phyloP scores from a whole-genome alignment of 1,139 yeast species.

The Sugiyamaella grinbergsii region DNA sequence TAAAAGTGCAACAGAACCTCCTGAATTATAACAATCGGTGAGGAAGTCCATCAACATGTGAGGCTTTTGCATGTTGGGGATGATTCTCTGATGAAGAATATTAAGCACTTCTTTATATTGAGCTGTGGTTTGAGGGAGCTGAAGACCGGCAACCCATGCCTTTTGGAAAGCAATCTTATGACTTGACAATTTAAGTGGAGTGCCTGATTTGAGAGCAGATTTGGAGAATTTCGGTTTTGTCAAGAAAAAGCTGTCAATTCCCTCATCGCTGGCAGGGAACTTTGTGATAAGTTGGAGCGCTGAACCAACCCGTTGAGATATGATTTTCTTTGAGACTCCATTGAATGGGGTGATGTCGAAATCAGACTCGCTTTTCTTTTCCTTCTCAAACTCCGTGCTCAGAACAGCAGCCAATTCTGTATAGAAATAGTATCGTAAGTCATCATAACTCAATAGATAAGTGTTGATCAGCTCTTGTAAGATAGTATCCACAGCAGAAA shows the following conservation, averaged over 20 bases:
- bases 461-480: conserved; percentile 61
- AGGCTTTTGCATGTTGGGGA: conserved; percentile 80
- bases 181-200: conserved; percentile 49
- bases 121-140: conserved; percentile 47
- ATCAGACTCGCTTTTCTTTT: background rate
- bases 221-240: conserved; percentile 46
- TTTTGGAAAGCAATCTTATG: conserved; percentile 72
- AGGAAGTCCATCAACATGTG: conserved; percentile 88
- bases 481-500: conserved; percentile 48
- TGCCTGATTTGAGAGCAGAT: conserved; percentile 56
- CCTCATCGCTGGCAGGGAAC: conserved; percentile 40
- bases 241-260: conserved; percentile 39
- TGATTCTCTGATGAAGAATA: conserved; percentile 77
- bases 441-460: conserved; percentile 51
- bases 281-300: conserved; percentile 42
- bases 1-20: conserved; percentile 71
- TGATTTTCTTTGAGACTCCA: background rate
- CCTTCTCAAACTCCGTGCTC: conserved; percentile 18
- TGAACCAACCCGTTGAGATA: conserved; percentile 27
- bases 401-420: conserved; percentile 29
- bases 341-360: background rate
- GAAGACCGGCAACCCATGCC: conserved; percentile 61
- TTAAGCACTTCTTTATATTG: conserved; percentile 73
- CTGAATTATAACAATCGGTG: conserved; percentile 78
- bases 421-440: conserved; percentile 39